Evolutionary conservation across 768 basidiomycete genomes (phyloP), one percentile per base, ranked within the genome.

Genomic region (Termitomyces bulborhizus): DNA sequence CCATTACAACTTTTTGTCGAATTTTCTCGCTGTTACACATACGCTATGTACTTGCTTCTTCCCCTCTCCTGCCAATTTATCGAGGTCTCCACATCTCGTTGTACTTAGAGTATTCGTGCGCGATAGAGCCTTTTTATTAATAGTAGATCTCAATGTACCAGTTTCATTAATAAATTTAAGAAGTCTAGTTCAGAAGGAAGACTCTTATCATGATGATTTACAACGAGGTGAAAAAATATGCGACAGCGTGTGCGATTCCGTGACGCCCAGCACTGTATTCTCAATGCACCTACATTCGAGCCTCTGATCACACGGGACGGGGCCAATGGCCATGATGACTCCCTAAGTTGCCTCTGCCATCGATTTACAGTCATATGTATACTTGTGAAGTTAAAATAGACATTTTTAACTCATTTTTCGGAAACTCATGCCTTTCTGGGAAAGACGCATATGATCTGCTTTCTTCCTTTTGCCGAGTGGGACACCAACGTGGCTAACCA

Each of bases 71-170:
- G 16, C 29, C 13, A 29, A 41, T 45, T 32, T 49, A 42, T 44
- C 44, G 43, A 49, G 42, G 31, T 46, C 27, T 44, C 50, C 36
- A 49, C 18, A 51, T 45, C 37, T 41, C 39, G 31, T 55, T 60
- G 56, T 60, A 57, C 37, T 55, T 53, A 55, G 39, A 51, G 21
- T 49, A 53, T 45, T 8, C 45, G 34, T 44, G 51, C 42, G 41
- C 37, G 50, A 46, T 60, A 57, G 59, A 60, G 41, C 50, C 37
- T 46, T 53, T 32, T 46, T 54, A 51, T 56, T 52, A 48, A 26
- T 37, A 53, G 39, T 57, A 57, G 56, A 57, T 29, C 7, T 40
- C 40, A 50, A 50, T 11, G 37, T 50, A 50, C 36, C 7, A 5
- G n/a, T 13, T 18, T 3, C 3, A 50, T 49, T 50, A 50, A 50